A percentile compares a stretch with the other conserved stretches of the same genome.
Evolutionary conservation across 2,329 filamentous ascomycete genomes (phyloP).

Genomic region (Venturia effusa): DNA sequence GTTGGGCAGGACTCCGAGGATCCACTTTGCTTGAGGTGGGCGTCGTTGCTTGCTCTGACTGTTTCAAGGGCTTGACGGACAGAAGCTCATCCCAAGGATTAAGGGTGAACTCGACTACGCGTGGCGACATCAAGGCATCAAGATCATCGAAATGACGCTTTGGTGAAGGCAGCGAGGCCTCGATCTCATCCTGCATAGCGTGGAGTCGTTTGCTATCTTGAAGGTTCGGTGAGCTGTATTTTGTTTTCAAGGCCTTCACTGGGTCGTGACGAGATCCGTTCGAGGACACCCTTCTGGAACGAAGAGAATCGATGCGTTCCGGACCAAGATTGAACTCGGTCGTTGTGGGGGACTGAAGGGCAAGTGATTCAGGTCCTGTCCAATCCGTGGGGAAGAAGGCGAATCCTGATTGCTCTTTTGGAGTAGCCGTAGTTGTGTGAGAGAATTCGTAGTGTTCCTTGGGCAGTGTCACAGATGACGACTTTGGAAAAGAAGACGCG

Average conservation of each 20-base stretch:
- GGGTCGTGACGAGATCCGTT: background rate
- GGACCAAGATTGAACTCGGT: background rate
- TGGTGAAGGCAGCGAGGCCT: constrained; percentile 21
- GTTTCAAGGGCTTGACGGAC: constrained; percentile 16
- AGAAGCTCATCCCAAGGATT: constrained; percentile 42
- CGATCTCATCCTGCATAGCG: constrained; percentile 29
- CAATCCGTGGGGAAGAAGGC: constrained; percentile 1
- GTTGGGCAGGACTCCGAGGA: constrained; percentile 64
- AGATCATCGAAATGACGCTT: constrained; percentile 22
- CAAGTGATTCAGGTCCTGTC: background rate
- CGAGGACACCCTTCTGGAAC: background rate
- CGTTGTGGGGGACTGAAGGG: constrained; percentile 7
- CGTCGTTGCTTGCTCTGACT: constrained; percentile 36
- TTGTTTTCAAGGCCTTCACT: constrained; percentile 19
- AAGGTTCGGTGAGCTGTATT: constrained; percentile 30
- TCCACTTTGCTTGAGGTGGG: constrained; percentile 45
- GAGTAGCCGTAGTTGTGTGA: background rate
- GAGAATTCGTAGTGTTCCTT: background rate
- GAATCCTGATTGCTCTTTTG: background rate
- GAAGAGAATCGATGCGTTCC: background rate
- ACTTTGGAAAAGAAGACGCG: background rate
- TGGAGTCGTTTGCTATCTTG: constrained; percentile 26
- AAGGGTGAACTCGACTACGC: constrained; percentile 61
- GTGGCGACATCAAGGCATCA: constrained; percentile 57
- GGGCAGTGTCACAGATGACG: background rate